Evolutionary conservation across 441 rosid species (phyloP).

Genomic region (Caryocar brasiliense): DNA sequence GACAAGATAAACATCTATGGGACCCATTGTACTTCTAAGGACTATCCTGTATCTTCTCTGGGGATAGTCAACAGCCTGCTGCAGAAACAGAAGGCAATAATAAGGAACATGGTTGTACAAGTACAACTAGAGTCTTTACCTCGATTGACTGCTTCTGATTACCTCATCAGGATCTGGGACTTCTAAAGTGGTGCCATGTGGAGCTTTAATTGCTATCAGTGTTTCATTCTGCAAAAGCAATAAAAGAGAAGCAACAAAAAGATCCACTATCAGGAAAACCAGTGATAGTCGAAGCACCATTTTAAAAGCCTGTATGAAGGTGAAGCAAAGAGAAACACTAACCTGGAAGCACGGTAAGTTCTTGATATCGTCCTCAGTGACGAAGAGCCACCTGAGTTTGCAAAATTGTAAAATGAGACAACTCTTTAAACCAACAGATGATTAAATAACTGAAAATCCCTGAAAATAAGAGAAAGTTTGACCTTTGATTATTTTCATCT

Average conservation of each 20-base stretch:
- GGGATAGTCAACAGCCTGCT: constrained; percentile 75
- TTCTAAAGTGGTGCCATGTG: constrained; percentile 96
- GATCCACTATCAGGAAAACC: background rate
- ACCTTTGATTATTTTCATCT: constrained; percentile 83
- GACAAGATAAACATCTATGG: constrained; percentile 90
- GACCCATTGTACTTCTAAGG: constrained; percentile 95
- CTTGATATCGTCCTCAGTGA: constrained; percentile 94
- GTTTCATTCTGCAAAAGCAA: constrained; percentile 68
- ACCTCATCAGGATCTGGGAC: constrained; percentile 99
- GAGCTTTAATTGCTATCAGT: constrained; percentile 91
- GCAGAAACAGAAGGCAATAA: constrained; percentile 12
- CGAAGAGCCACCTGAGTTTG: constrained; percentile 72
- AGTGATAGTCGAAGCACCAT: constrained; percentile 7
- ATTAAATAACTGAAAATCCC: background rate
- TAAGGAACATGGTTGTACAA: background rate
- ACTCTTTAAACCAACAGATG: background rate
- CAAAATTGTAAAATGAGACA: constrained; percentile 18
- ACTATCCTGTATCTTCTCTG: constrained; percentile 91
- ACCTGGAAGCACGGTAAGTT: constrained; percentile 90
- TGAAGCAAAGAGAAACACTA: constrained; percentile 7
- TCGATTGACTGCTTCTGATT: constrained; percentile 17
- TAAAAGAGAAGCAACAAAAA: constrained; percentile 1
- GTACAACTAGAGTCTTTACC: background rate
- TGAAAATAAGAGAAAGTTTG: constrained; percentile 12
- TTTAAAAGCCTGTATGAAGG: background rate